These are phyloP conservation scores for Xylaria cubensis DNA, from an alignment of 495 filamentous ascomycete species.

Conservation along the genomic window DNA sequence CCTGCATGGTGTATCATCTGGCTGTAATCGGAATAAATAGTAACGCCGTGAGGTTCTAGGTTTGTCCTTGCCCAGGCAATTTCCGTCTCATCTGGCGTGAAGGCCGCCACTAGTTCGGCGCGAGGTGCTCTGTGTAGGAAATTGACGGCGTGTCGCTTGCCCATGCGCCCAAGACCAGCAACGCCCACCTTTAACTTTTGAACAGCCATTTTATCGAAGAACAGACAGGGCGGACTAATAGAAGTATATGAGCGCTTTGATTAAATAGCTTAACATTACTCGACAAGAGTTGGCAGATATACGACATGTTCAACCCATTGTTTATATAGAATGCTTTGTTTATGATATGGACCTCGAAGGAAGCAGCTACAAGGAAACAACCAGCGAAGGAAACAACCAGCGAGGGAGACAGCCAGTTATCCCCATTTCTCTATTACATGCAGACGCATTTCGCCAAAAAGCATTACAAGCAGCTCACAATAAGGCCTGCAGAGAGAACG, in stretches of 20 bases:
- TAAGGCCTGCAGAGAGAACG: background rate
- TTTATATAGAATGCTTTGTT: background rate
- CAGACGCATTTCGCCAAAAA: background rate
- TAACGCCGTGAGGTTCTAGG: slow-evolving; percentile 56
- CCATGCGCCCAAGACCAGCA: slow-evolving; percentile 65
- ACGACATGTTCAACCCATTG: background rate
- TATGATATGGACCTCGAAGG: background rate
- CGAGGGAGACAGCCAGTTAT: background rate
- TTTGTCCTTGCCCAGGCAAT: slow-evolving; percentile 58
- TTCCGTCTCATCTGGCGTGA: slow-evolving; percentile 56
- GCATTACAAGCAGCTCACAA: background rate
- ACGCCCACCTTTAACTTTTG: slow-evolving; percentile 55
- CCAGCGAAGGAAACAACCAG: too few species aligned
- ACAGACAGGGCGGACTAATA: background rate
- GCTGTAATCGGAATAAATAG: slow-evolving; percentile 58
- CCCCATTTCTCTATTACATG: background rate
- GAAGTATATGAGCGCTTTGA: background rate
- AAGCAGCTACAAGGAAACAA: too few species aligned
- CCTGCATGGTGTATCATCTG: slow-evolving; percentile 61
- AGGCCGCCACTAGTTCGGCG: slow-evolving; percentile 61
- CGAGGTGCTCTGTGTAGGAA: slow-evolving; percentile 60
- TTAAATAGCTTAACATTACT: background rate
- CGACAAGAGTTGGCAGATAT: background rate
- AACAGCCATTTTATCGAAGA: slow-evolving; percentile 47
- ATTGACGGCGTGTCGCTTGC: slow-evolving; percentile 62